Conservation (phyloP, 2,329 filamentous ascomycete species). For the Raffaelea ambrosiae region DNA sequence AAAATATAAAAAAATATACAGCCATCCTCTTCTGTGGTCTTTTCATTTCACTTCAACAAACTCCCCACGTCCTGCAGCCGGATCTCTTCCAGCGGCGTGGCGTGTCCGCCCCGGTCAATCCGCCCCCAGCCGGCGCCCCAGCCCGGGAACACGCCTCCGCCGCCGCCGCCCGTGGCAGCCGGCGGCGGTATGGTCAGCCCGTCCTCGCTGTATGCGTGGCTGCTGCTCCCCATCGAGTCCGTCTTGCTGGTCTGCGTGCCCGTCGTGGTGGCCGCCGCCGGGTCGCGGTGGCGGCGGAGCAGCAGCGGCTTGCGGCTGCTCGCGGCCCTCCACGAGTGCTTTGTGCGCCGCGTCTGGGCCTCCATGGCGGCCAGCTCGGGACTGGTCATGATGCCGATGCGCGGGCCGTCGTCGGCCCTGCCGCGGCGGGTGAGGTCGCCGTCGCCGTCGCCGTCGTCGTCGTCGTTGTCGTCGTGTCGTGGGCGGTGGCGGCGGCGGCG, state of each 20-base stretch:
- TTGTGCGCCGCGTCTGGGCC: conserved; percentile 1
- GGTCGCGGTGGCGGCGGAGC: not conserved
- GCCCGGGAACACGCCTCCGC: conserved; percentile 21
- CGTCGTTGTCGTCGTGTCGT: conserved; percentile 38
- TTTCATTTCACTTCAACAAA: conserved; percentile 16
- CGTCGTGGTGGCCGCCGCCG: not conserved
- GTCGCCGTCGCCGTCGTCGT: conserved; percentile 39
- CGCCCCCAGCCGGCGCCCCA: conserved; percentile 32
- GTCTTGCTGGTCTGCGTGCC: not conserved
- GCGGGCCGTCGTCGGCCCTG: conserved; percentile 21
- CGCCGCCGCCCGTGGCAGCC: conserved; percentile 4
- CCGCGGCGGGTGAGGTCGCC: conserved; percentile 21
- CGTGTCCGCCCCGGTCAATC: conserved; percentile 23
- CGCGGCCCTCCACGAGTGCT: not conserved
- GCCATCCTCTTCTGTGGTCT: too few relatives aligned
- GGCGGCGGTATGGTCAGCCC: conserved; percentile 3
- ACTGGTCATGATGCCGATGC: conserved; percentile 34
- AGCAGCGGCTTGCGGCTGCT: conserved; percentile 4
- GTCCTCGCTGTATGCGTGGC: not conserved
- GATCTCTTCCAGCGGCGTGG: conserved; percentile 23
- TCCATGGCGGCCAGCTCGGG: conserved; percentile 26
- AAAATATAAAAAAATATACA: too few relatives aligned
- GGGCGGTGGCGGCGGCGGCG: conserved; percentile 32
- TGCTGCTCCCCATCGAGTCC: conserved; percentile 3
- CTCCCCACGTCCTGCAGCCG: conserved; percentile 28